A percentile compares a stretch with the other conserved stretches of the same genome.
These are phyloP conservation scores for Suhomyces terraborum DNA, from an alignment of 1,139 yeast species.

Conservation along the genomic window DNA sequence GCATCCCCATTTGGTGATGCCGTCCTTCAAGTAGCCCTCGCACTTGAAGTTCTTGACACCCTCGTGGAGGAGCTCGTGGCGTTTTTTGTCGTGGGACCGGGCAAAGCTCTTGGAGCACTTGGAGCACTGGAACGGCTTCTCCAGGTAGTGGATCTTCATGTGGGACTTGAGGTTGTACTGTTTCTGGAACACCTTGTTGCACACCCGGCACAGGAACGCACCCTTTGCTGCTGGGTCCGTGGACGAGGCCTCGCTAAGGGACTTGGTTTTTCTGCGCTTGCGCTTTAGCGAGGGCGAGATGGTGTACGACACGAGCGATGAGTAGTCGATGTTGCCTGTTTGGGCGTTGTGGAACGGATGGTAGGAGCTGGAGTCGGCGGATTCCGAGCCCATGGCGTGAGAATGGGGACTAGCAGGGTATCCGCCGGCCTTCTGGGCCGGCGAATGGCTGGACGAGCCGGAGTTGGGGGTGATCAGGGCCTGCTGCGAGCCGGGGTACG, in stretches of 20 bases:
- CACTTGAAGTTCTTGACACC: slow-evolving; percentile 59
- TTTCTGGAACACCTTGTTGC: slow-evolving; percentile 53
- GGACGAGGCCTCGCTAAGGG: slow-evolving; percentile 8
- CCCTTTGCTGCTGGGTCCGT: slow-evolving; percentile 4
- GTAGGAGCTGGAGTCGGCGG: slow-evolving; percentile 2
- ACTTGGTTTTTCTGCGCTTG: slow-evolving; percentile 28
- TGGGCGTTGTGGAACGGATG: slow-evolving; percentile 10
- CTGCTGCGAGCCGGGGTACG: slow-evolving; percentile 1
- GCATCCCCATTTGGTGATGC: slow-evolving; percentile 59
- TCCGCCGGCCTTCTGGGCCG: slow-evolving; percentile 8
- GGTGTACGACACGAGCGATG: slow-evolving; percentile 41
- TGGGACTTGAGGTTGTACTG: slow-evolving; percentile 60
- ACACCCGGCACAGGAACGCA: slow-evolving; percentile 46
- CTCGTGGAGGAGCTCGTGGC: slow-evolving; percentile 57
- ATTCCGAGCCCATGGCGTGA: neutral
- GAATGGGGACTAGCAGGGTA: slow-evolving; percentile 12
- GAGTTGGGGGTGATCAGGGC: slow-evolving; percentile 3
- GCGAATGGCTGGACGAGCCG: slow-evolving; percentile 9
- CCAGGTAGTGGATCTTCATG: slow-evolving; percentile 58
- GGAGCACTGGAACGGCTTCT: slow-evolving; percentile 54
- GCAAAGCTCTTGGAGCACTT: slow-evolving; percentile 55
- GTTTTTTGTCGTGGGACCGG: slow-evolving; percentile 56
- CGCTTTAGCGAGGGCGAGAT: slow-evolving; percentile 40
- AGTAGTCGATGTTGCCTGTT: slow-evolving; percentile 32
- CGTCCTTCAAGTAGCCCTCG: slow-evolving; percentile 54